phyloP scores from a whole-genome alignment of 169 alveolate species.

The Plasmodium sp. region DNA sequence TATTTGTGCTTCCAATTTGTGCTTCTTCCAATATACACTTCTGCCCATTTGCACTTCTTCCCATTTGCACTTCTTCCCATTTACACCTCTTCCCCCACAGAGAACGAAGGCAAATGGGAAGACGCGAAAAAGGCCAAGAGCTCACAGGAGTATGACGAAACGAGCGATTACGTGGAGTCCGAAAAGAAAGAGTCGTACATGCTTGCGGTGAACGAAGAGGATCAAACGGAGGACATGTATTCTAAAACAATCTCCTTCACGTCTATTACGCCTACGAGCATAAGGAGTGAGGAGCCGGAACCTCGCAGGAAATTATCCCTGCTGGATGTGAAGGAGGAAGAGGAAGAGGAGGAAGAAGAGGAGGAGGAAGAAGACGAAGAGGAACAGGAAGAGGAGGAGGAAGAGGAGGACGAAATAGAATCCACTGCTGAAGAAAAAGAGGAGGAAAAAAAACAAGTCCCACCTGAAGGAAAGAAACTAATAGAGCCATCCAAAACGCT shows the following conservation, averaged over 20 bases:
- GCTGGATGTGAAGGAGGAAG: neutral
- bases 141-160: conserved; percentile 8
- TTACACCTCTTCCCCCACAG: neutral
- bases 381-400: neutral
- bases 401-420: neutral
- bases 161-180: neutral
- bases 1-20: neutral
- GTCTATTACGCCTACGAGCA: neutral
- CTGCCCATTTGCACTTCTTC: neutral
- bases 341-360: neutral
- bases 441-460: neutral
- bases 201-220: neutral
- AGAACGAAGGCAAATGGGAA: neutral
- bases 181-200: neutral
- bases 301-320: neutral
- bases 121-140: neutral
- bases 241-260: neutral
- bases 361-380: neutral
- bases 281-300: neutral
- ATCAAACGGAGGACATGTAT: neutral
- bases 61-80: neutral
- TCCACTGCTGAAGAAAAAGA: neutral
- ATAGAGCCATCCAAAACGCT: conserved; percentile 56
- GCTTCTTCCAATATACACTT: neutral
- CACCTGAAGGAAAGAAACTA: conserved; percentile 11